Percentiles rank a stretch among this genome's conserved stretches.
Evolutionary conservation across 306 rosid genomes (phyloP).

Genomic region (Acacia confusa): DNA sequence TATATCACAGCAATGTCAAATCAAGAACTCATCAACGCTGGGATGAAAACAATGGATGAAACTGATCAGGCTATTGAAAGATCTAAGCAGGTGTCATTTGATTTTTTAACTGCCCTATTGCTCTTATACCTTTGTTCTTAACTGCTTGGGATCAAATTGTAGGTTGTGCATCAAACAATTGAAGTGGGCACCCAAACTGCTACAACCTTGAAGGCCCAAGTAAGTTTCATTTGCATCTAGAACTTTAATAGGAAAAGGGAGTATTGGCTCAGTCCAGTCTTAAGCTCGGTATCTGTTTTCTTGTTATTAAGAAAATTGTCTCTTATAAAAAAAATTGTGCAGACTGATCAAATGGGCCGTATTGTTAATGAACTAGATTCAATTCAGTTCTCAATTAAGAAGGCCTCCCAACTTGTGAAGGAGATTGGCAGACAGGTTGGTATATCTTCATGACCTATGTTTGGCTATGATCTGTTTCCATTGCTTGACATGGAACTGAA

Average conservation of each 20-base stretch:
- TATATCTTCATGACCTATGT: conserved; percentile 8
- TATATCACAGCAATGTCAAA: conserved; percentile 73
- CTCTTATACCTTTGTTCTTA: conserved; percentile 33
- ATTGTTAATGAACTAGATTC: conserved; percentile 97
- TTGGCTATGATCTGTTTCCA: background rate
- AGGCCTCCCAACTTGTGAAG: conserved; percentile 97
- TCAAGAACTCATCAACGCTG: conserved; percentile 86
- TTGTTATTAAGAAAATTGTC: background rate
- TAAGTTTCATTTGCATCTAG: conserved; percentile 44
- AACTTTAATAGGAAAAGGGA: conserved; percentile 12
- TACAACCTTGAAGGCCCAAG: conserved; percentile 85
- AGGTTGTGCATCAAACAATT: conserved; percentile 92
- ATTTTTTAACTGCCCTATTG: conserved; percentile 7
- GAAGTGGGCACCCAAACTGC: conserved; percentile 99
- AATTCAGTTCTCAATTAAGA: conserved; percentile 94
- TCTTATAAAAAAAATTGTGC: conserved; percentile 26
- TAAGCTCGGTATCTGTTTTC: conserved; percentile 32
- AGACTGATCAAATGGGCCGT: conserved; percentile 99
- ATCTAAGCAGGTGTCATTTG: conserved; percentile 68
- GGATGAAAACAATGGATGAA: conserved; percentile 88
- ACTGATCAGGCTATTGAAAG: conserved; percentile 97
- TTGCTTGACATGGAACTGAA: conserved; percentile 31
- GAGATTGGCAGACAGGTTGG: conserved; percentile 98
- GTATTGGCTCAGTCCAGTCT: conserved; percentile 9
- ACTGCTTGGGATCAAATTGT: conserved; percentile 27